These are phyloP conservation scores for Sesbania bispinosa DNA, from an alignment of 306 rosid species.

Conservation along the genomic window DNA sequence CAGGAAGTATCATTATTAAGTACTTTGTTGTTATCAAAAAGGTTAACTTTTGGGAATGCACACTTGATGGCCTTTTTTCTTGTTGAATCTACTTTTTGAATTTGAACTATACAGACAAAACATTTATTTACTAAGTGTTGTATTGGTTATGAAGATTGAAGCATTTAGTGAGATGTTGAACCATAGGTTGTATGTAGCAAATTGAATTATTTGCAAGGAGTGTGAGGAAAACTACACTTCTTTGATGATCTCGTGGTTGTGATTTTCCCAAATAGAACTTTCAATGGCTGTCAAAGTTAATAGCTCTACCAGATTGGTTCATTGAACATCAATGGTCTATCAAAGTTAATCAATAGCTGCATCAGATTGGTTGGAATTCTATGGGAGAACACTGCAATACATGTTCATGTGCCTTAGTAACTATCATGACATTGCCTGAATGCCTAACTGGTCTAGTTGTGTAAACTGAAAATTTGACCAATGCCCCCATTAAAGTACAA, in stretches of 20 bases:
- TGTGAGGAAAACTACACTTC: too few relatives aligned
- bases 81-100: not conserved
- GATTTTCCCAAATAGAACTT: not conserved
- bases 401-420: too few relatives aligned
- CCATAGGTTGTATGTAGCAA: too few relatives aligned
- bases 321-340: not conserved
- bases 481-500: too few relatives aligned
- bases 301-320: not conserved
- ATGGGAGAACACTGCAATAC: not conserved
- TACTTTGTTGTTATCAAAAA: not conserved
- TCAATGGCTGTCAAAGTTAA: not conserved
- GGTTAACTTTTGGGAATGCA: not conserved
- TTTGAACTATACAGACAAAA: not conserved
- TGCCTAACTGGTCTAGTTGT: too few relatives aligned
- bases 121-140: not conserved
- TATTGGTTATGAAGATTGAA: not conserved
- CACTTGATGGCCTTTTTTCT: too few relatives aligned
- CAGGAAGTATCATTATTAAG: not conserved
- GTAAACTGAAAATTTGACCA: too few relatives aligned
- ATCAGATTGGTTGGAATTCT: not conserved
- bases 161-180: not conserved
- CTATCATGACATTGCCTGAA: too few relatives aligned
- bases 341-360: not conserved
- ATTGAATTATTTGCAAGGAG: too few relatives aligned
- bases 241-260: too few relatives aligned